These are phyloP conservation scores for Erodium texanum DNA, from an alignment of 441 rosid genomes.

Conservation along the genomic window DNA sequence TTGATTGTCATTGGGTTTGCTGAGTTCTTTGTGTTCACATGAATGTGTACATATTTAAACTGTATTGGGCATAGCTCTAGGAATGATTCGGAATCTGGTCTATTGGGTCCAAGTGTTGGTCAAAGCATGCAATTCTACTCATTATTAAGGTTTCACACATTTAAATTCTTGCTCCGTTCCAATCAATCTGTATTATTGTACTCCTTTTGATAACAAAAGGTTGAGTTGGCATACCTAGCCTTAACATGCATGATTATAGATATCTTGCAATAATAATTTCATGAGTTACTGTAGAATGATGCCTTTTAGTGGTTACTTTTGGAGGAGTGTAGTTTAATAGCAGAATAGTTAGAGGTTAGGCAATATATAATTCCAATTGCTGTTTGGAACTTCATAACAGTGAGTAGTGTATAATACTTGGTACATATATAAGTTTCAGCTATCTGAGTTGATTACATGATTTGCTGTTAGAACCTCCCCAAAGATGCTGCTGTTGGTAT, in stretches of 20 bases:
- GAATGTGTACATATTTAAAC: not conserved
- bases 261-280: not conserved
- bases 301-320: not conserved
- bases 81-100: not conserved
- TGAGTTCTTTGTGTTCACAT: not conserved
- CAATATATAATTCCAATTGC: not conserved
- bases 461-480: constrained; percentile 52
- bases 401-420: not conserved
- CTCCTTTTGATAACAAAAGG: not conserved
- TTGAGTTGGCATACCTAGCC: not conserved
- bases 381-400: not conserved
- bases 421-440: not conserved
- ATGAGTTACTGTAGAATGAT: not conserved
- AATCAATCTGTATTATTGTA: not conserved
- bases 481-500: constrained; percentile 61
- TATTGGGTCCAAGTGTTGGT: not conserved
- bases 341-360: not conserved
- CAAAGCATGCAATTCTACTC: not conserved
- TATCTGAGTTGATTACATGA: constrained; percentile 3
- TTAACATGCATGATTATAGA: not conserved
- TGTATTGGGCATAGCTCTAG: not conserved
- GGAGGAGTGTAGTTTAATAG: not conserved
- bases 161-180: not conserved
- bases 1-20: not conserved
- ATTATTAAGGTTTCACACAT: not conserved